phyloP scores from a whole-genome alignment of 2,329 filamentous ascomycete genomes.

The Colletotrichum somersetense region DNA sequence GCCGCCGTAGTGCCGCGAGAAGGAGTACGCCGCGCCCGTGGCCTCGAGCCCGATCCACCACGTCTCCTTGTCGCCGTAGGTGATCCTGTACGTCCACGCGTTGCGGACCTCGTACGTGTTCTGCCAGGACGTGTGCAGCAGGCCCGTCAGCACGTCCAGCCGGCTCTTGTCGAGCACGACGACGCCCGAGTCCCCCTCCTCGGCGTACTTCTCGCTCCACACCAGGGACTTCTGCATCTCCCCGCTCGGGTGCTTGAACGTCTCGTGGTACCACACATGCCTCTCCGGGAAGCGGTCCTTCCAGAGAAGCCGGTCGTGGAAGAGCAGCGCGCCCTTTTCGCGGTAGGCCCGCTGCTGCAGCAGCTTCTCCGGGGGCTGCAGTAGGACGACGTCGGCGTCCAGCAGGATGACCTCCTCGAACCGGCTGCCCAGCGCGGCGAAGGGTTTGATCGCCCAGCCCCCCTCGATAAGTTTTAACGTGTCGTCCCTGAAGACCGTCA shows the following conservation, averaged over 20 bases:
- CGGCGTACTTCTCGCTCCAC: constrained; percentile 55
- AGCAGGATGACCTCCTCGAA: constrained; percentile 55
- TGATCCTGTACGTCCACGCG: constrained; percentile 55
- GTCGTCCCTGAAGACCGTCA: constrained; percentile 50
- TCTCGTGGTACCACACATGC: constrained; percentile 54
- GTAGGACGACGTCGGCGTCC: constrained; percentile 56
- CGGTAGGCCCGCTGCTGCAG: constrained; percentile 49
- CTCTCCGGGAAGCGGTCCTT: constrained; percentile 51
- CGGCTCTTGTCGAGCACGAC: constrained; percentile 57
- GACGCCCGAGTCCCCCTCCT: constrained; percentile 58
- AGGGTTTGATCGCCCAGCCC: constrained; percentile 58
- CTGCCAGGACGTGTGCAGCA: constrained; percentile 60
- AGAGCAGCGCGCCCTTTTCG: constrained; percentile 52
- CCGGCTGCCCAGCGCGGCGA: constrained; percentile 53
- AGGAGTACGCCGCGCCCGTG: constrained; percentile 53
- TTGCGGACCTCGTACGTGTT: constrained; percentile 56
- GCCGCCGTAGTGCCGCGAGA: constrained; percentile 57
- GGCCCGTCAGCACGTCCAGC: constrained; percentile 52
- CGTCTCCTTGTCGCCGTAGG: constrained; percentile 60
- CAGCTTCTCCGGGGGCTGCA: constrained; percentile 52
- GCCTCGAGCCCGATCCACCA: constrained; percentile 61
- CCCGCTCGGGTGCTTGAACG: constrained; percentile 52
- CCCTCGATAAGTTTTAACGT: constrained; percentile 48
- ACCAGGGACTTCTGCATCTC: constrained; percentile 52
- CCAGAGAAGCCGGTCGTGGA: constrained; percentile 58